Base-by-base conservation (phyloP, 2,329 filamentous ascomycete species). In the Sporothrix protearum region DNA sequence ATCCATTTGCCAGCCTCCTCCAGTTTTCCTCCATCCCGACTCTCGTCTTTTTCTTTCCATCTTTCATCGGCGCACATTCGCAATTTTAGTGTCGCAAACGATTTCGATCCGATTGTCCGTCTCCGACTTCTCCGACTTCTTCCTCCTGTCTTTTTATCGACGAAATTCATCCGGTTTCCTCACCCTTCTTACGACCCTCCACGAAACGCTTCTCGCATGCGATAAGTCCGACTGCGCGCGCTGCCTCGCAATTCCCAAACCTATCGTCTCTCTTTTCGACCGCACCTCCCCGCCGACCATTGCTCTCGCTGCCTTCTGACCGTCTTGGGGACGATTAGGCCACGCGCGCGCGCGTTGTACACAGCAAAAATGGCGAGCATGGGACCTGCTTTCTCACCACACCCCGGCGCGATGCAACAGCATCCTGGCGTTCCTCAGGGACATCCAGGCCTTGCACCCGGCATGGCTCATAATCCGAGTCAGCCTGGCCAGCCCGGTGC, bases 331-430 rank as follows among this genome's bases (percentile, higher is more conserved):
- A 67, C 49, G 66, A 59, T 28, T 47, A 4, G 42, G 19, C 19
- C 69, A 30, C 45, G 33, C 66, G n/a, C 63, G 71, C 63, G 63
- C 55, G 64, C 28, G 19, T 53, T 28, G 8, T 51, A 51, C 39
- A 53, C 45, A 59, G 83, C 59, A 78, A 92, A 91, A 90, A 93
- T 93, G 90, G 86, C 89, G 74, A 89, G 87, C 81, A 87, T 90
- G 82, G 85, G 83, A 75, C 87, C 87, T 76, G 84, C 87, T 78
- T 92, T 89, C 77, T 81, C 83, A 78, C 89, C 90, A 80, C 90
- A 92, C 83, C 89, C 89, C 75, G 87, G 85, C 77, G 88, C 84
- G 78, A 91, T 93, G 88, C 91, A 85, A 73, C 85, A 89, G 77
- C 90, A 92, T 79, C 89, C 90, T 74, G 90, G 89, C 75, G 88